Evolutionary conservation across 345 rosid species (phyloP), one percentile per base, ranked within the genome.

Genomic region (Heritiera fomes): DNA sequence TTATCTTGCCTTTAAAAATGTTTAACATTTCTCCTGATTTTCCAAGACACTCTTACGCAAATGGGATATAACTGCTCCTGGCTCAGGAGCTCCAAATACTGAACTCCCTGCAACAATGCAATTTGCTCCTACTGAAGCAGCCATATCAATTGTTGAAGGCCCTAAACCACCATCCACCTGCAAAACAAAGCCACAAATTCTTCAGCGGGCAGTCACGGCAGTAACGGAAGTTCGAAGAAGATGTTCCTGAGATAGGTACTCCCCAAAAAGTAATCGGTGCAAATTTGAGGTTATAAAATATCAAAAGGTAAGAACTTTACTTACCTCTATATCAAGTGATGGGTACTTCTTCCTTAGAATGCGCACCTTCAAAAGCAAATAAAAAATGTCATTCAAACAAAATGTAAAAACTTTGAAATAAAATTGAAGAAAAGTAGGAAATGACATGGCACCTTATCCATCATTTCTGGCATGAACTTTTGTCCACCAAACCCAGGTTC

Each of bases 51-150:
- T 97, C 98, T 82, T 82, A 74, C 90, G 85, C 93, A 94, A 15
- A 43, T 86, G 87, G 46, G 93, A 86, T 71, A 94, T 93, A 72
- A 90, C 94, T 8, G 88, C 73, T n/a, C 89, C 93, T 75, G 98
- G 95, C 77, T 93, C 82, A 1, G 94, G 86, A 40, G 98, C 92
- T 81, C 98, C 97, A 41, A 94, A 94, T 77, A 94, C 97, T n/a
- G 99, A 95, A 80, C 98, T 92, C 76, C 94, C 94, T 0, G 91
- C 92, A 40, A 90, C 93, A 2, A 90, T 95, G 89, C 98, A 92
- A 88, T 92, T 92, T 55, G 94, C 97, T 46, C 94, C 93, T 6
- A 91, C 94, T 71, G 90, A 86, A 73, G 99, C 94, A 8, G 98
- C 98, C 78, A 77, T 15, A 6, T 85, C 92, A 18, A 95, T 93